Base-by-base conservation (phyloP, 177 flowering plant species). In the Vitis hybrid region DNA sequence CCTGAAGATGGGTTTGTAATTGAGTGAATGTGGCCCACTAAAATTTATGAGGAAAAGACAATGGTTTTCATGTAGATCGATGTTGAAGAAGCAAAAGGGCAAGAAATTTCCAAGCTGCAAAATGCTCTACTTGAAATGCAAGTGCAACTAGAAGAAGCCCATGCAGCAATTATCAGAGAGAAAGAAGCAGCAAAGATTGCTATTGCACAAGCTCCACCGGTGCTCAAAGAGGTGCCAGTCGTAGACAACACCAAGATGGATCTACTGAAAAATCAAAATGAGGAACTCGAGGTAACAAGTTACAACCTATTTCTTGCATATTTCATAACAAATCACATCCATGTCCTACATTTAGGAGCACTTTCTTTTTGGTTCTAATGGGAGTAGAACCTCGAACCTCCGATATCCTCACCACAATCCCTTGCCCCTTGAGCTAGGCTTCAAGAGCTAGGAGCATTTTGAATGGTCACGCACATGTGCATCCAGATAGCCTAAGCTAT, bases 41-140 rank as follows among this genome's bases (percentile, higher is more conserved):
- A 24, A 24, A 24, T 24, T 0, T 24, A 0, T 24, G 28, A 24
- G 28, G 28, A 24, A 24, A 24, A 24, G 28, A 24, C 28, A 24
- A 24, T 24, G 28, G 28, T 24, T 24, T 24, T 47, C 15, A 55
- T 83, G 70, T 74, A 93, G 98, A 75, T 77, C 61, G 96, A 93
- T 73, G 80, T 89, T 67, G 98, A 93, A 82, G 97, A 89, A 81
- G 89, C 89, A 70, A 93, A 91, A 78, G 88, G 76, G n/a, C 90
- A 87, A 81, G 98, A 93, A 80, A 84, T 85, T 62, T 66, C 85
- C 50, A 89, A 87, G 65, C 73, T 93, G 65, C 92, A 90, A 73
- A 78, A 79, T 66, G 69, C 89, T 62, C 68, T 93, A 69, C 77
- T 76, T 14, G 88, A 87, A 75, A 81, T 91, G 86, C 88, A 89